Evolutionary conservation across 805 yeast species (phyloP), one percentile per base, ranked within the genome.

Genomic region (Starmerella riodocensis): DNA sequence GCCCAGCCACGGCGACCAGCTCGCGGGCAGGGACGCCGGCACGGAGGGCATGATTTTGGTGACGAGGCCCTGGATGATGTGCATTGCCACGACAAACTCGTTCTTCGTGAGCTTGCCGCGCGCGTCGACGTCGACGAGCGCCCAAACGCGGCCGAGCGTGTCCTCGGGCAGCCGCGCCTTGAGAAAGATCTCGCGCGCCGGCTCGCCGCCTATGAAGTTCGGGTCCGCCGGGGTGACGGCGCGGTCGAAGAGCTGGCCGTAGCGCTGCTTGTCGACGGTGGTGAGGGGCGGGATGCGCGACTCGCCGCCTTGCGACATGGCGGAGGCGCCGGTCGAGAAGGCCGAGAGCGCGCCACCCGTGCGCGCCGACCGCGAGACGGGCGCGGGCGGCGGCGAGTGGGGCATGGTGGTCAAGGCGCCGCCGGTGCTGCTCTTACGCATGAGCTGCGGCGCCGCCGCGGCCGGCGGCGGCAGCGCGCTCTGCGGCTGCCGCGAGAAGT

Each of bases 11-110:
- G 56, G 52, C 39, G 32, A 33, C 56, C 56, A 52, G 4, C 55
- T 42, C 2, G 54, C 50, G 2, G 80, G 76, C 27, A 75, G 48
- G 1, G 56, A 30, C 6, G 59, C 46, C 6, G 82, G 77, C 52
- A 84, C 63, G 36, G 74, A 71, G 36, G 68, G 69, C 50, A 84
- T 60, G 3, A 73, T 51, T 29, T 84, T 81, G 52, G 74, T 71
- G 53, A 84, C 65, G 24, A 78, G 63, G 49, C 84, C 76, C 59
- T 88, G 96, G 47, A 91, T 83, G 55, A 91, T 68, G 60, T 82
- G 93, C 98, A 91, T 88, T 6, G 97, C 96, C 52, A 88, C 72
- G 32, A 83, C 73, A 52, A 91, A 91, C 56, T 83, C 86, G 13
- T 76, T 69, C 54, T 76, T 71, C 41, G 71, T 67, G 51, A 91